Percentiles rank a stretch among this genome's conserved stretches.
Conservation (phyloP, 176 grass and related monocot species). For the Cenchrus fungigraminus region DNA sequence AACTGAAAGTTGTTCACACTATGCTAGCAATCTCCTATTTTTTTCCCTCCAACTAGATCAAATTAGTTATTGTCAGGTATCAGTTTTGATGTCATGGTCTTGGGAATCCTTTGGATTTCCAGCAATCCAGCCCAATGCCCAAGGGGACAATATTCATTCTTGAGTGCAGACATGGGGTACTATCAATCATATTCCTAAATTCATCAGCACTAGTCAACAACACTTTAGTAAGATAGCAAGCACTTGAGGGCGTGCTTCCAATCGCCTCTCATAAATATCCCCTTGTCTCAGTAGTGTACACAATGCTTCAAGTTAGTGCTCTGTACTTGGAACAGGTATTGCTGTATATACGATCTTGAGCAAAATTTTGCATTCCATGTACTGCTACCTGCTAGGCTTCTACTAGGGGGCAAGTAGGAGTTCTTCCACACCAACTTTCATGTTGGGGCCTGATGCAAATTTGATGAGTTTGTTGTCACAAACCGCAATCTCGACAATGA, state of each 20-base stretch:
- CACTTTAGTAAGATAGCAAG: too few species aligned
- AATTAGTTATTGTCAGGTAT: background rate
- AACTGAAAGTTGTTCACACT: background rate
- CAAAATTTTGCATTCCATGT: constrained; percentile 2
- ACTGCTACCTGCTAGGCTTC: background rate
- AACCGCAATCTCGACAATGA: constrained; percentile 69
- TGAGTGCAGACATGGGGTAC: too few species aligned
- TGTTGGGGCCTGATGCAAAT: constrained; percentile 56
- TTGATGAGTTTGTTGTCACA: constrained; percentile 44
- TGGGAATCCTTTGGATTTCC: too few species aligned
- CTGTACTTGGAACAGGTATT: too few species aligned
- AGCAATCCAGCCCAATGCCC: too few species aligned
- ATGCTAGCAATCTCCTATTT: background rate
- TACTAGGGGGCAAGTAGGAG: constrained; percentile 40
- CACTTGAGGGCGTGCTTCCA: too few species aligned
- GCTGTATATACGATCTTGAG: background rate
- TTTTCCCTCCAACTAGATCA: background rate
- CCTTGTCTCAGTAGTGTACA: background rate
- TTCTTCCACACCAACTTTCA: constrained; percentile 85
- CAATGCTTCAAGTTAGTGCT: background rate
- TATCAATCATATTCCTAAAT: too few species aligned
- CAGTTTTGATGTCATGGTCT: too few species aligned
- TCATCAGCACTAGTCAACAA: too few species aligned
- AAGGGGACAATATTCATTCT: too few species aligned
- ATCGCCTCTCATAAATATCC: background rate